Conservation (phyloP, 768 basidiomycete species). For the Podaxis sp. region DNA sequence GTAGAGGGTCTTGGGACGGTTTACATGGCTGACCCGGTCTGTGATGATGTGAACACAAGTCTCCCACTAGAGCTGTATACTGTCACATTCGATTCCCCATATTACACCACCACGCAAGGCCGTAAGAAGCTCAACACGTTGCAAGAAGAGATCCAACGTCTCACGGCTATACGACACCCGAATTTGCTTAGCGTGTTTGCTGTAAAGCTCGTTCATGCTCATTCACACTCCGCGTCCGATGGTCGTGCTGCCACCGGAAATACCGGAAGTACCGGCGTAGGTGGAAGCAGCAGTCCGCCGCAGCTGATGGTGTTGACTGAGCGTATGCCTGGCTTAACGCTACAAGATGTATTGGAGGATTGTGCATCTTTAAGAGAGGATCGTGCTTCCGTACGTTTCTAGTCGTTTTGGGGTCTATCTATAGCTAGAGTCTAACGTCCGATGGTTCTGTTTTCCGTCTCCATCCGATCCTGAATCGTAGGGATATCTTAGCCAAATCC, state of each 20-base stretch:
- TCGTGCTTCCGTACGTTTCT: slow-evolving; percentile 55
- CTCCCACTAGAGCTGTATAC: slow-evolving; percentile 67
- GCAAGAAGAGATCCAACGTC: slow-evolving; percentile 61
- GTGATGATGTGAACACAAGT: slow-evolving; percentile 55
- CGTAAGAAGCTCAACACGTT: slow-evolving; percentile 68
- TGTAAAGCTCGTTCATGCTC: slow-evolving; percentile 55
- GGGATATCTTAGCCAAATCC: slow-evolving; percentile 76
- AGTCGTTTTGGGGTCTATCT: slow-evolving; percentile 17
- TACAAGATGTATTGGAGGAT: slow-evolving; percentile 76
- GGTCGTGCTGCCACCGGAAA: slow-evolving; percentile 16
- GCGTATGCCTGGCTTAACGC: slow-evolving; percentile 59
- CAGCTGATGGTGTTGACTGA: slow-evolving; percentile 71
- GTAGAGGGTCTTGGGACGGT: slow-evolving; percentile 63
- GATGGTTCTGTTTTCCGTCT: neutral
- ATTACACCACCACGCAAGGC: slow-evolving; percentile 69
- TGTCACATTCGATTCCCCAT: slow-evolving; percentile 63
- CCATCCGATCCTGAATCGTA: slow-evolving; percentile 23
- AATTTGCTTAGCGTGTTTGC: slow-evolving; percentile 70
- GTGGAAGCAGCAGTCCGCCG: slow-evolving; percentile 25
- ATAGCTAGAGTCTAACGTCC: neutral
- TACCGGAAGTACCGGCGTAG: neutral
- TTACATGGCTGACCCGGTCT: slow-evolving; percentile 74
- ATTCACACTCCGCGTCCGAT: slow-evolving; percentile 37
- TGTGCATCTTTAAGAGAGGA: slow-evolving; percentile 73
- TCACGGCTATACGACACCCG: slow-evolving; percentile 57